phyloP scores from a whole-genome alignment of 257 asterid species.

The Nicotiana tabacum region DNA sequence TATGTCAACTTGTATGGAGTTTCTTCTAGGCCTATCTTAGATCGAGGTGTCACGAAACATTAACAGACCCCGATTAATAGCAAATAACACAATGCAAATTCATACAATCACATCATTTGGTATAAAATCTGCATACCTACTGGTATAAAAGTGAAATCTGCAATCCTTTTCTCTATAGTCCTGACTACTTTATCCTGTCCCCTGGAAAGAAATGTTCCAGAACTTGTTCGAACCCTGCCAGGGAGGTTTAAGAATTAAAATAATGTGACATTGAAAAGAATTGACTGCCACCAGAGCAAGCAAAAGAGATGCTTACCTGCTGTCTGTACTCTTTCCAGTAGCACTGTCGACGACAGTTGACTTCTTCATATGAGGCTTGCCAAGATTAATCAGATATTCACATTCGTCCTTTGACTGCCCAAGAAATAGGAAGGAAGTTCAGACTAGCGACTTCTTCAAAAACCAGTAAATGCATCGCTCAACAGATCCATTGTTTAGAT shows the following conservation, averaged over 20 bases:
- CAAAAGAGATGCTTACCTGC: slow-evolving; percentile 51
- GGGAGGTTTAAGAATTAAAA: not conserved
- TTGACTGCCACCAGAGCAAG: not conserved
- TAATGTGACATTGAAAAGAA: not conserved
- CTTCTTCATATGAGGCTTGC: slow-evolving; percentile 83
- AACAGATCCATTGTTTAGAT: not conserved
- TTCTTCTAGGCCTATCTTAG: not conserved
- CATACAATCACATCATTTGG: not conserved
- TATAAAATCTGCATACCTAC: slow-evolving; percentile 51
- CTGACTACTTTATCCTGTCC: slow-evolving; percentile 78
- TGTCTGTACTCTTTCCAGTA: slow-evolving; percentile 88
- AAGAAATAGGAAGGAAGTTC: slow-evolving; percentile 10
- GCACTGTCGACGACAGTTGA: slow-evolving; percentile 86
- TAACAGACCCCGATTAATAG: not conserved
- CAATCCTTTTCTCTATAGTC: slow-evolving; percentile 85
- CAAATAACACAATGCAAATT: not conserved
- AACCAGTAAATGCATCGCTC: not conserved
- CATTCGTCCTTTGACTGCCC: slow-evolving; percentile 89
- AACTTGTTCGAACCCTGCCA: slow-evolving; percentile 93
- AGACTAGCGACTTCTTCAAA: not conserved
- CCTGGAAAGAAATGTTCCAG: slow-evolving; percentile 89
- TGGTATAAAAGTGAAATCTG: slow-evolving; percentile 95
- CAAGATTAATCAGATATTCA: slow-evolving; percentile 86
- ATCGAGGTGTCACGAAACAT: not conserved
- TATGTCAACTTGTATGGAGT: not conserved